Evolutionary conservation across 495 filamentous ascomycete species (phyloP).

Genomic region (Aspergillus hancockii): DNA sequence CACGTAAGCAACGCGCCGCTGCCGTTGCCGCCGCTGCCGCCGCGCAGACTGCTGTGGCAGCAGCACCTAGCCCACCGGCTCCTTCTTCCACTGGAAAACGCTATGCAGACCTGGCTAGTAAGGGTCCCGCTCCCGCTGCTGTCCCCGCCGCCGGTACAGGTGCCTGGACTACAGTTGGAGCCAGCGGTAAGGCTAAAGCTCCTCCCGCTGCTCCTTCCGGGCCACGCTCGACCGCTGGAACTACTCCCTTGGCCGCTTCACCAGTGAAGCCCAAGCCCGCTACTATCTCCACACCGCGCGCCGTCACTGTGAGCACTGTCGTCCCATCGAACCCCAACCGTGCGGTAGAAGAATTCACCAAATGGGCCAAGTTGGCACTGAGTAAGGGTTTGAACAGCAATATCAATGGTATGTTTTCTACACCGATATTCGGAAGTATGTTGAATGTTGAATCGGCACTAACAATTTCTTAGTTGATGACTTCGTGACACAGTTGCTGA

Average conservation of each 20-base stretch:
- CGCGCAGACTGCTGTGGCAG: constrained; percentile 39
- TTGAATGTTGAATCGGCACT: constrained; percentile 7
- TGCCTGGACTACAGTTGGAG: constrained; percentile 97
- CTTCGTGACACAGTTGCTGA: constrained; percentile 72
- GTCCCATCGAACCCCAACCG: constrained; percentile 52
- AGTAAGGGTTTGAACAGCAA: constrained; percentile 58
- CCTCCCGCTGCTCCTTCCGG: constrained; percentile 58
- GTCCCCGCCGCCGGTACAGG: constrained; percentile 41
- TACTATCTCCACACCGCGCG: constrained; percentile 32
- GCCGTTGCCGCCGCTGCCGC: constrained; percentile 24
- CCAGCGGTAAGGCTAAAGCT: constrained; percentile 84
- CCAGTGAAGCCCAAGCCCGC: constrained; percentile 44
- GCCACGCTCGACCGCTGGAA: constrained; percentile 57
- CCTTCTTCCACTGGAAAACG: constrained; percentile 69
- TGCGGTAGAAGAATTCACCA: constrained; percentile 84
- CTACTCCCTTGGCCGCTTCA: constrained; percentile 40
- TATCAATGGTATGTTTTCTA: constrained; percentile 54
- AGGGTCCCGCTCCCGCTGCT: constrained; percentile 53
- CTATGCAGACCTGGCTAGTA: constrained; percentile 94
- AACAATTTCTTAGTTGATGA: constrained; percentile 63
- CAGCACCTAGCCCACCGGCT: constrained; percentile 32
- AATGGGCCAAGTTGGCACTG: constrained; percentile 82
- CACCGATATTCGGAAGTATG: constrained; percentile 1
- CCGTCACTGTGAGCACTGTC: constrained; percentile 35
- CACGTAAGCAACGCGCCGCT: constrained; percentile 73